Base-by-base conservation (phyloP, 192 early-diverging fungal species). In the Coemansia interrupta region DNA sequence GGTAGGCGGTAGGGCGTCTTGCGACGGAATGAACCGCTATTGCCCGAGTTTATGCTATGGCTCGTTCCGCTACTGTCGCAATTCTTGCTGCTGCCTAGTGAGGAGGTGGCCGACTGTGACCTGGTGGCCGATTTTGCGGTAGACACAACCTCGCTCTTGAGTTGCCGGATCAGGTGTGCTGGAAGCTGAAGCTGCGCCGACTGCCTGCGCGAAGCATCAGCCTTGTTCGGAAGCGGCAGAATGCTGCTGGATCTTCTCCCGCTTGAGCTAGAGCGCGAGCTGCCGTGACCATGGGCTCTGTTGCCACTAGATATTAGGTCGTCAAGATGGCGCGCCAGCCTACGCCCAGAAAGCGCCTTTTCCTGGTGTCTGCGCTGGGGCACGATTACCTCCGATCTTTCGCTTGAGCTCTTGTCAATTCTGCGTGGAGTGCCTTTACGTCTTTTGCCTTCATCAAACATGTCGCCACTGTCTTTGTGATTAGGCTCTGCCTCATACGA, bases 361-460 rank as follows among this genome's bases (percentile, higher is more conserved):
- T 48, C 13, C 13, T 23, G 18, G 15, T 29, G 38, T 10, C 56
- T 24, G 22, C 66, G 46, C 66, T 72, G 75, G 24, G 58, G 61
- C 36, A 78, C 75, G 40, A 78, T 78, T 1, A 78, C 70, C 15
- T 78, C 75, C 9, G 75, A 78, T 30, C 66, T 47, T 26, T 66
- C 58, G 55, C 60, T 39, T 26, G 29, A 28, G 47, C 46, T 56
- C 22, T 32, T 56, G 11, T 23, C 59, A 40, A 72, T 68, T 46
- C 58, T 68, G 32, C 70, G 75, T 40, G 75, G 75, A 44, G 69
- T 78, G 14, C 69, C 70, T 38, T 78, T 78, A 59, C 75, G 75
- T 18, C 75, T 47, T 38, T 55, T 68, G 54, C 50, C 48, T 6
- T 69, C 75, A n/a, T 30, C 24, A 4, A 48, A n/a, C 17, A 26